Evolutionary conservation across 257 asterid genomes (phyloP).

Genomic region (Primulina huaijiensis): DNA sequence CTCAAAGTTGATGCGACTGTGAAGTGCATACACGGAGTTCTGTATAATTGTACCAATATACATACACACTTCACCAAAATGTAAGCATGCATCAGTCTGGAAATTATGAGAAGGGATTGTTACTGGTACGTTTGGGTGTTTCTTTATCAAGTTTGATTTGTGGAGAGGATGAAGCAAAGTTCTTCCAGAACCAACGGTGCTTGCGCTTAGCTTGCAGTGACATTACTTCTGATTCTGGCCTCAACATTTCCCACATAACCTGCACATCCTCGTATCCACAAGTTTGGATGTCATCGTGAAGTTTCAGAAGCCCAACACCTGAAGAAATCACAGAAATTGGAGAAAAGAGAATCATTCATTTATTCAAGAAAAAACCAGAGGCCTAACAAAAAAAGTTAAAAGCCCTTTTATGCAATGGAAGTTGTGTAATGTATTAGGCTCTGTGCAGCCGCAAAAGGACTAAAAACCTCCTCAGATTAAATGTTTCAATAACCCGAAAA

Average conservation of each 20-base stretch:
- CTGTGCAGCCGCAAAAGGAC: no score
- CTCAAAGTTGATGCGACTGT: neutral
- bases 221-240: conserved; percentile 49
- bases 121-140: neutral
- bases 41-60: neutral
- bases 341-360: neutral
- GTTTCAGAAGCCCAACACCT: conserved; percentile 84
- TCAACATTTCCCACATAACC: conserved; percentile 97
- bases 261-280: conserved; percentile 95
- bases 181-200: conserved; percentile 56
- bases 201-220: conserved; percentile 48
- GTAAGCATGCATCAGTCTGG: neutral
- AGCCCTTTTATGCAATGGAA: no score
- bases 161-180: conserved; percentile 44
- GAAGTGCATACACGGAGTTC: neutral
- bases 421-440: no score
- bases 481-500: neutral
- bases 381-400: neutral
- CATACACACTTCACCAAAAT: neutral
- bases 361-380: neutral
- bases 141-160: conserved; percentile 35
- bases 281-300: conserved; percentile 80
- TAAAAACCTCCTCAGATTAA: no score
- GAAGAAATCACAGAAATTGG: conserved; percentile 19
- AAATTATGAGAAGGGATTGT: neutral